phyloP scores from a whole-genome alignment of 176 grass and related monocot genomes.

The maize (Zea mays) region DNA sequence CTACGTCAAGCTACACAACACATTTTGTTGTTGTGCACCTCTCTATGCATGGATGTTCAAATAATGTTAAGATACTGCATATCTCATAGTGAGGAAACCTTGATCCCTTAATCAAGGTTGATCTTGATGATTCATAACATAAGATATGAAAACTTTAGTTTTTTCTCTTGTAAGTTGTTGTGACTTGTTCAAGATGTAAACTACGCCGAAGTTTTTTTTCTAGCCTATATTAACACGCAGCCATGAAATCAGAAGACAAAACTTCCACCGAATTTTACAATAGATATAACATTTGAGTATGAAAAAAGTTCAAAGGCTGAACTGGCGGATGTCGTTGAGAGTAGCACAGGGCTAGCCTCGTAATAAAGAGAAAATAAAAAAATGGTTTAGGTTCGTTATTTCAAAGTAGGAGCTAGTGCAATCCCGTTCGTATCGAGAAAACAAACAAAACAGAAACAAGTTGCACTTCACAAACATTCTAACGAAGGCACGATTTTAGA shows the following conservation, averaged over 20 bases:
- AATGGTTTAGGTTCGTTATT: no score
- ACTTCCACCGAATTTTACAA: not conserved
- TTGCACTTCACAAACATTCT: constrained; percentile 7
- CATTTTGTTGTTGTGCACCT: not conserved
- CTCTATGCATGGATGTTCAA: not conserved
- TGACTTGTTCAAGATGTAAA: not conserved
- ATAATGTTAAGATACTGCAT: not conserved
- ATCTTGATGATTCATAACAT: not conserved
- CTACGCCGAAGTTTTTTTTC: not conserved
- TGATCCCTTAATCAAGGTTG: not conserved
- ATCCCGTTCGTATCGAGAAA: not conserved
- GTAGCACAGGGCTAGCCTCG: no score
- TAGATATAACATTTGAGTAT: not conserved
- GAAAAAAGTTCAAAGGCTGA: not conserved
- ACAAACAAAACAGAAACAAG: not conserved
- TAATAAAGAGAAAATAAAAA: no score
- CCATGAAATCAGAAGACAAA: not conserved
- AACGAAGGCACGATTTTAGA: constrained; percentile 10
- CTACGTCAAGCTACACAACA: not conserved
- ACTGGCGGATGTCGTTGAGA: not conserved
- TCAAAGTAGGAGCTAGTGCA: no score
- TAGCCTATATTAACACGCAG: not conserved
- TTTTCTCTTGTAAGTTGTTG: no score
- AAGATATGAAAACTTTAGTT: not conserved
- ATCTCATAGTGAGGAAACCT: not conserved